Base-by-base conservation (phyloP, 768 basidiomycete genomes). In the Solioccasus polychromus region DNA sequence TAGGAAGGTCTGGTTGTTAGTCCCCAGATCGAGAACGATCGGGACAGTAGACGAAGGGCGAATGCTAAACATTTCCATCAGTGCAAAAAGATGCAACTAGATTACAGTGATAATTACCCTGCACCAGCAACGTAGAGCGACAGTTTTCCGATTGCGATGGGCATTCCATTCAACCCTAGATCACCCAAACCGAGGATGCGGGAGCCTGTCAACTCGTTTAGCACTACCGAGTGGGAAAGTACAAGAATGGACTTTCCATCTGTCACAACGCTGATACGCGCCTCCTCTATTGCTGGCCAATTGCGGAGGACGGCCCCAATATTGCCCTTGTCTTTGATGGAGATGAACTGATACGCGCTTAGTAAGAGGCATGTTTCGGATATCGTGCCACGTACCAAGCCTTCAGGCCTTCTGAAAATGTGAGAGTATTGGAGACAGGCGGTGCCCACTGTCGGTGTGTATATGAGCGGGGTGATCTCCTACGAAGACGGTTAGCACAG, bases 391-490 rank as follows among this genome's bases (percentile, higher is more conserved):
- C 73, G 42, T 53, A 92, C 79, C 64, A 85, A 65, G 34, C 88
- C 88, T 61, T 90, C 87, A 0, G 87, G 80, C 31, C 77, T 74
- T 52, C 85, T 73, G 62, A 83, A 90, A 52, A 83, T 90, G 49
- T 85, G 80, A 18, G 84, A 87, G 69, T 80, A 92, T 58, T 89
- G 84, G 53, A 89, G 62, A 61, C 91, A 93, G 3, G 92, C 92
- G 56, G 94, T 90, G 20, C 92, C 92, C 23, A 95, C 91, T 12
- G 88, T 91, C 0, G 92, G 92, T 0, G 92, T 95, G 63, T 94
- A 95, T 44, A 95, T 90, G 34, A 93, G 75, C 12, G 92, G 92
- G 11, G 75, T 77, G 43, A 81, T 68, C 60, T 78, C 79, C 73
- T 77, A 53, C 5, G 14, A 18, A n/a, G 23, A 36, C 24, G 5